Conservation (phyloP, 768 basidiomycete species). For the Mrakia gelida region DNA sequence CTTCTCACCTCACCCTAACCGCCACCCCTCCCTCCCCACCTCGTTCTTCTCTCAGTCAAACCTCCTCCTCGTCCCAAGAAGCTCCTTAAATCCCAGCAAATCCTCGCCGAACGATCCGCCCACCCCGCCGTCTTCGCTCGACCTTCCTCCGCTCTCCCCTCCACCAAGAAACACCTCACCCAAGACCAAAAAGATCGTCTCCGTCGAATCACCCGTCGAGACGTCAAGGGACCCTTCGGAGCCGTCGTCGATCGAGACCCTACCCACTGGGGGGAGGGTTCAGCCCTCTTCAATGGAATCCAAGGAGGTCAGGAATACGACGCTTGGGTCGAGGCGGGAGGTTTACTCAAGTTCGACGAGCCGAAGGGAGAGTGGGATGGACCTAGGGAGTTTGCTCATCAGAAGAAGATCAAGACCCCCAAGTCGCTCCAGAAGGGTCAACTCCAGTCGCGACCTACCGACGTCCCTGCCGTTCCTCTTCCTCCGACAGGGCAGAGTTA, state of each 20-base stretch:
- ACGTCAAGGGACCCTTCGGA: slow-evolving; percentile 68
- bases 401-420: slow-evolving; percentile 55
- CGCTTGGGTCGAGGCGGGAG: slow-evolving; percentile 57
- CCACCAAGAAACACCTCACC: slow-evolving; percentile 47
- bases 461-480: slow-evolving; percentile 35
- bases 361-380: slow-evolving; percentile 45
- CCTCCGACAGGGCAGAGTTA: slow-evolving; percentile 85
- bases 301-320: slow-evolving; percentile 48
- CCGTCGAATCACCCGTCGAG: slow-evolving; percentile 68
- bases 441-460: background rate
- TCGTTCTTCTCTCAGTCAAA: background rate
- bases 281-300: slow-evolving; percentile 37
- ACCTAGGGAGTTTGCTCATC: slow-evolving; percentile 40
- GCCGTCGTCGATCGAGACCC: slow-evolving; percentile 54
- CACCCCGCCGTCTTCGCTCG: slow-evolving; percentile 77
- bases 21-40: background rate
- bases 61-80: slow-evolving; percentile 34
- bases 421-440: slow-evolving; percentile 14
- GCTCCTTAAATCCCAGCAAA: slow-evolving; percentile 45
- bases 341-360: slow-evolving; percentile 25
- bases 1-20: background rate
- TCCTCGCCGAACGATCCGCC: slow-evolving; percentile 79
- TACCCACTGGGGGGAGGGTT: slow-evolving; percentile 45
- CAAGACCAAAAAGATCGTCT: slow-evolving; percentile 70
- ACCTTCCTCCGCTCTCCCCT: slow-evolving; percentile 35